Base-by-base conservation (phyloP, 1,284 basidiomycete genomes). In the Cryptococcus depauperatus region DNA sequence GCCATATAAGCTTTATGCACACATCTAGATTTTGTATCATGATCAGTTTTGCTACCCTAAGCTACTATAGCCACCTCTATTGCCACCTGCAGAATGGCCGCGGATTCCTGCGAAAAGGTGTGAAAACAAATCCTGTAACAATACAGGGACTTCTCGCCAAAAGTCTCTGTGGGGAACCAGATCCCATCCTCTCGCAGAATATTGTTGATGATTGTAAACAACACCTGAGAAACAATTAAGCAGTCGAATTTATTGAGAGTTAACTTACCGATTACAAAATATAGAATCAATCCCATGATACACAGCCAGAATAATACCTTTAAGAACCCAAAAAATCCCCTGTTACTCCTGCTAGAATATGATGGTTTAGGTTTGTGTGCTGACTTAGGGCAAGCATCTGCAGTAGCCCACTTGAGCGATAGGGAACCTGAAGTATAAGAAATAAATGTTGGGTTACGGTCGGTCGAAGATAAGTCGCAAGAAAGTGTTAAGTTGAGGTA, bases 91-190 rank as follows among this genome's bases (percentile, higher is more conserved):
- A 18, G 52, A 49, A 10, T 51, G 44, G 21, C 57, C 59, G 26
- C 68, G 48, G 13, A 69, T 46, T 18, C 59, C 61, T 10, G 59
- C 48, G 7, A 66, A 55, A 3, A 72, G 28, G 46, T 71, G 69
- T 3, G 53, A 46, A 21, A 60, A 57, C 3, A 73, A 57, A 48
- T 71, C 68, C n/a, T 50, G 41, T 7, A 61, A 28, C 23, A 70
- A 51, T 5, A 50, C 45, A 5, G 70, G 71, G 18, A 72, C 50
- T 37, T 72, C 70, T 27, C 64, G 53, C 71, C 71, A 73, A 54
- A 73, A 73, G 47, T 71, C 68, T 29, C 68, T 64, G 51, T 73
- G 70, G 1, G 71, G 71, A 9, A 73, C 47, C 3, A 70, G 62
- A 39, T 73, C 71, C 61, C 65, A 64, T 3, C 71, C 71, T 48